Evolutionary conservation across 768 basidiomycete genomes (phyloP).

Genomic region (Candolleomyces aberdarensis): DNA sequence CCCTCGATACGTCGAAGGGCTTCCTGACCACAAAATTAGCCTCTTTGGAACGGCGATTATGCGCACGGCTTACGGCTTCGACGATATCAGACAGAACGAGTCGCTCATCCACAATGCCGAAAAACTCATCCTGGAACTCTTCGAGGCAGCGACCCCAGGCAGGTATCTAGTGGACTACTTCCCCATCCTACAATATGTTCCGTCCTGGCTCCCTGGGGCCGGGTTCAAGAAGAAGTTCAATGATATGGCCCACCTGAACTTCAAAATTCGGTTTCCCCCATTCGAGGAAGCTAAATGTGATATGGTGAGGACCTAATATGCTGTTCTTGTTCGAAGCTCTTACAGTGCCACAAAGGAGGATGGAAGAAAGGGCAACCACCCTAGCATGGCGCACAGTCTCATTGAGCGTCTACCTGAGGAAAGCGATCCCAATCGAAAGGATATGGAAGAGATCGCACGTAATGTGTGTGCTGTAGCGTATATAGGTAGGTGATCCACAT

Average conservation of each 20-base stretch:
- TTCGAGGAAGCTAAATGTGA: conserved; percentile 16
- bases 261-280: conserved; percentile 18
- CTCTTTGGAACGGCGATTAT: conserved; percentile 19
- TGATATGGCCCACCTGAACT: conserved; percentile 13
- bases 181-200: conserved; percentile 29
- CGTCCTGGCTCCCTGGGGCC: conserved; percentile 39
- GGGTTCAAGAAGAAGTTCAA: conserved; percentile 28
- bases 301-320: conserved; percentile 10
- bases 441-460: neutral
- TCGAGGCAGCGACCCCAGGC: conserved; percentile 23
- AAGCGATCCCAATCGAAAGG: neutral
- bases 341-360: neutral
- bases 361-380: neutral
- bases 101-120: conserved; percentile 33
- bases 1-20: neutral
- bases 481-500: neutral
- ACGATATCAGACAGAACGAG: conserved; percentile 29
- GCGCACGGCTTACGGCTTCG: conserved; percentile 29
- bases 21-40: neutral
- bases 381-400: neutral
- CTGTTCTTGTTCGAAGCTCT: neutral
- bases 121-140: conserved; percentile 21
- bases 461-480: neutral
- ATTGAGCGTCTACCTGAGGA: conserved; percentile 1
- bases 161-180: conserved; percentile 20